These are phyloP conservation scores for Tuber microsphaerosporum DNA, from an alignment of 495 filamentous ascomycete genomes.

Conservation along the genomic window DNA sequence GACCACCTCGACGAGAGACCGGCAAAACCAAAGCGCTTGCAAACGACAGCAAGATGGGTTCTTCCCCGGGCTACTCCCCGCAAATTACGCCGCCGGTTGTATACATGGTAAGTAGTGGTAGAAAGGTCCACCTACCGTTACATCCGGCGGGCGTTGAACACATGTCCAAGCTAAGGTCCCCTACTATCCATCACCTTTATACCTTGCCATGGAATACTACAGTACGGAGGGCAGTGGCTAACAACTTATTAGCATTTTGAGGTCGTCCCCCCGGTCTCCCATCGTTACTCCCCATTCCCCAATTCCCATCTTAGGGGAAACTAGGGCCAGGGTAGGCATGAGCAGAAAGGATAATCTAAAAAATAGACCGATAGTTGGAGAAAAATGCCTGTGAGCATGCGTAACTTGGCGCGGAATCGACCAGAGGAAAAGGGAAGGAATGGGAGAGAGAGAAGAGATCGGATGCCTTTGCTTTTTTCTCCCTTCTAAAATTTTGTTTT, in stretches of 20 bases:
- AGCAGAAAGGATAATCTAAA: neutral
- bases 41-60: neutral
- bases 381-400: neutral
- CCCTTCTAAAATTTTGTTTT: too few relatives aligned
- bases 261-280: neutral
- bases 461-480: neutral
- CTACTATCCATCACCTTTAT: neutral
- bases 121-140: neutral
- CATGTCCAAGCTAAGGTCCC: neutral
- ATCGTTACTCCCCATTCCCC: neutral
- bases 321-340: neutral
- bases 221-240: neutral
- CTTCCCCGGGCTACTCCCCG: neutral
- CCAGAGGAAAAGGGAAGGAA: neutral
- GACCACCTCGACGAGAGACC: neutral
- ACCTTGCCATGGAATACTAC: neutral
- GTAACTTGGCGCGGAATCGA: neutral
- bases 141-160: neutral
- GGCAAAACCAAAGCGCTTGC: neutral
- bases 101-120: neutral
- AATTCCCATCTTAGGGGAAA: neutral
- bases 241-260: neutral
- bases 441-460: neutral
- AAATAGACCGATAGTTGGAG: neutral
- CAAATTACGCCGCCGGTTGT: neutral